Evolutionary conservation across 2,329 filamentous ascomycete genomes (phyloP), one percentile per base, ranked within the genome.

Genomic region (Beauveria sp.): DNA sequence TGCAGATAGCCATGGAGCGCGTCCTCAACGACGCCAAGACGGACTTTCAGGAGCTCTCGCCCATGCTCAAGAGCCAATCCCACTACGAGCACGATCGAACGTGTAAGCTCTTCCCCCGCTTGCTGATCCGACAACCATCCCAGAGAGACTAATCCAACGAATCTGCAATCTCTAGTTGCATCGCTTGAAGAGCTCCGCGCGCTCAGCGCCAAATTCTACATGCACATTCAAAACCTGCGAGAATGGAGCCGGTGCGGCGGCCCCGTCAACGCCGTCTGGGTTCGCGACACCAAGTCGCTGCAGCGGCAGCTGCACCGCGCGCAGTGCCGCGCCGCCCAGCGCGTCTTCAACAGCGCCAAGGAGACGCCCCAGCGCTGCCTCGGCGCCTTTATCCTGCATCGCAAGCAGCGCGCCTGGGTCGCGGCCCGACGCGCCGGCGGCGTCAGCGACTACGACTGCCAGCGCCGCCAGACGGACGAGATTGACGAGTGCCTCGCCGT

Each of bases 11-110:
- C 54, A 74, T 86, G 59, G 79, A 84, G 66, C 74, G 77, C 41
- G 75, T 78, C n/a, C 75, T 86, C 56, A 81, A 84, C 68, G 81
- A 84, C 65, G 83, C 83, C 61, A 83, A 80, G 71, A 79, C 77
- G 69, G 83, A 86, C 71, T 86, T 85, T 64, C 83, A 85, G 72
- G 78, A 82, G 67, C 74, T 86, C 62, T 77, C 78, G 24, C 75
- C 76, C 52, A 73, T 85, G 48, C 77, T 85, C 59, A 80, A 83
- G 64, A 82, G 82, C 34, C 77, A 80, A 66, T 75, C 79, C 51
- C 82, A 84, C 70, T 85, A 85, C 66, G 79, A 84, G 67, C 79
- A 80, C 63, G 82, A 86, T 67, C 75, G 80, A 59, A 80, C 76
- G 61, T 67, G 82, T 84, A 72, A 65, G 81, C 75, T 24, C 34